These are phyloP conservation scores for Leucosporidium yakuticum DNA, from an alignment of 768 basidiomycete species.

Conservation along the genomic window DNA sequence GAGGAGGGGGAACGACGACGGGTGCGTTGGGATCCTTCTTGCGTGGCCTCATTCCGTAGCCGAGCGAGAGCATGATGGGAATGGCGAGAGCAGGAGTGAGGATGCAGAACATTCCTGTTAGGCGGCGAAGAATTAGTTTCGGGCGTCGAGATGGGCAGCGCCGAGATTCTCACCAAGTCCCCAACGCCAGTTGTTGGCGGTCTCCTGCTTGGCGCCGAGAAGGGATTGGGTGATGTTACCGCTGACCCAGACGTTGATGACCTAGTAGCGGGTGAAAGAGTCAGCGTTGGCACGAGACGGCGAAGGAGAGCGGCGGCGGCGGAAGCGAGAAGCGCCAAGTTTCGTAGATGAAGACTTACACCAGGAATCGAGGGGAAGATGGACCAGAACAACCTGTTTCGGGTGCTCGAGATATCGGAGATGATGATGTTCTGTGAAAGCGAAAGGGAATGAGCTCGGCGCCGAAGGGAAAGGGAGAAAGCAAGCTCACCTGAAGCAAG, in stretches of 20 bases:
- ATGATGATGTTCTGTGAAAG: conserved; percentile 35
- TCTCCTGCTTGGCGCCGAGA: conserved; percentile 21
- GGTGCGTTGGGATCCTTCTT: conserved; percentile 7
- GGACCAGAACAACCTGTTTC: conserved; percentile 39
- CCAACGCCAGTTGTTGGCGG: conserved; percentile 21
- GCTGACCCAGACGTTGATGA: conserved; percentile 41
- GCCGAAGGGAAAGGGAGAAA: conserved; percentile 33
- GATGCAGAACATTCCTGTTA: conserved; percentile 39
- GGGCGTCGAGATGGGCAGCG: no score
- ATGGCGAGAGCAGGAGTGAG: conserved; percentile 38
- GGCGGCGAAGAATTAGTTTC: no score
- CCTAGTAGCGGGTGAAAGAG: neutral
- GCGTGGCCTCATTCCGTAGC: conserved; percentile 23
- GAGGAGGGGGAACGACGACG: neutral
- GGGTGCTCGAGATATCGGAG: conserved; percentile 30
- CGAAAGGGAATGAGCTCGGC: conserved; percentile 8
- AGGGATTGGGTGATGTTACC: conserved; percentile 36
- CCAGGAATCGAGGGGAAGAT: conserved; percentile 41
- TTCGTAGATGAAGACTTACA: conserved; percentile 6
- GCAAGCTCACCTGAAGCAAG: conserved; percentile 33
- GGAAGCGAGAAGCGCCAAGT: no score
- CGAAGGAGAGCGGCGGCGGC: no score
- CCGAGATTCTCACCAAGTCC: neutral
- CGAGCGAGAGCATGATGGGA: conserved; percentile 42
- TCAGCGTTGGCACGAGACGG: no score